phyloP scores from a whole-genome alignment of 768 basidiomycete genomes.

The Psilocybe cubensis region DNA sequence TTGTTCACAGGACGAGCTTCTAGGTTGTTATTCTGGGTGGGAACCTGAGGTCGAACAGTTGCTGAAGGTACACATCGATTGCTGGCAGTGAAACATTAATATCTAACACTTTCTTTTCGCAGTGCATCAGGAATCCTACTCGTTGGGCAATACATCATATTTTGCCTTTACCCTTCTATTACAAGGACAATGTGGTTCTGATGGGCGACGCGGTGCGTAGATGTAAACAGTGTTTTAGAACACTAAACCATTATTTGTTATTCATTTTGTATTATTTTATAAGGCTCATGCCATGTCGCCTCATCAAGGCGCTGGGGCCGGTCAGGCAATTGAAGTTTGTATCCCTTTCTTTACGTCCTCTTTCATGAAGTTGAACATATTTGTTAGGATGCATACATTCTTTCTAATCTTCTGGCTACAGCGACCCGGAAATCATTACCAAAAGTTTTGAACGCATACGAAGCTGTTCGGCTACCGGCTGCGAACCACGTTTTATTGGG shows the following conservation, averaged over 20 bases:
- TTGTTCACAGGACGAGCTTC: constrained; percentile 33
- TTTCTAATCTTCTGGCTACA: constrained; percentile 36
- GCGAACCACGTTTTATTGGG: constrained; percentile 35
- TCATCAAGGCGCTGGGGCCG: constrained; percentile 51
- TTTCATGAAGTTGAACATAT: too few relatives aligned
- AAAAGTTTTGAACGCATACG: constrained; percentile 32
- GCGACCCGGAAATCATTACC: constrained; percentile 18
- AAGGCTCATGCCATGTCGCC: constrained; percentile 55
- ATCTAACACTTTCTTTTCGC: neutral
- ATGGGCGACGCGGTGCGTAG: constrained; percentile 48
- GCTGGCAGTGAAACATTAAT: neutral
- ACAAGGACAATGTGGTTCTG: constrained; percentile 41
- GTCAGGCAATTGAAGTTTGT: constrained; percentile 52
- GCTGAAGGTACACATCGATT: constrained; percentile 26
- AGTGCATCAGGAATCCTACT: constrained; percentile 41
- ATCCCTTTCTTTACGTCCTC: neutral
- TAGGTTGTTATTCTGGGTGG: constrained; percentile 35
- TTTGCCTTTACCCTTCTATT: constrained; percentile 40
- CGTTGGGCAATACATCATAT: constrained; percentile 48
- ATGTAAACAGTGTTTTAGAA: neutral
- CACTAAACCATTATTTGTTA: neutral
- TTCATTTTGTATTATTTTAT: neutral
- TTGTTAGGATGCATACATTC: constrained; percentile 47
- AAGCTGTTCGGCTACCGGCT: constrained; percentile 35
- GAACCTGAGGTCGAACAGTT: constrained; percentile 35